Evolutionary conservation across 2,329 filamentous ascomycete genomes (phyloP).

Genomic region (Xylariaceae sp.): DNA sequence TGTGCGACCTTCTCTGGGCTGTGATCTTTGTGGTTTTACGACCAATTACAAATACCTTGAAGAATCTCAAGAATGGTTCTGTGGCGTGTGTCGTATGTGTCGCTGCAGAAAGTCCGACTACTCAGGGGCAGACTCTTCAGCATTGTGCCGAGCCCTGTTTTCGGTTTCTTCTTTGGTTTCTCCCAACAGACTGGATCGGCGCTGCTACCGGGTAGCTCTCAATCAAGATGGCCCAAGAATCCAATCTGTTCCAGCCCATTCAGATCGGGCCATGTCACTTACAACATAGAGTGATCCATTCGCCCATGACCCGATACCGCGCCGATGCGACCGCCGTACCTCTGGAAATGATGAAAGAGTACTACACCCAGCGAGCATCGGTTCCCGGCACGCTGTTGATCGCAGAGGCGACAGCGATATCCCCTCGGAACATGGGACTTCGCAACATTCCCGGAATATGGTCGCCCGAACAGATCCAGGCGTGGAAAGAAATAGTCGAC

Average conservation of each 20-base stretch:
- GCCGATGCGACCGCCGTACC: conserved; percentile 39
- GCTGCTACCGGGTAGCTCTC: not conserved
- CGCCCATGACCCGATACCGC: conserved; percentile 42
- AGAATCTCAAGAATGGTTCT: too few relatives aligned
- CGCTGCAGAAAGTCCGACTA: too few relatives aligned
- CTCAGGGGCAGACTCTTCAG: too few relatives aligned
- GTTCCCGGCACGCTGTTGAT: conserved; percentile 42
- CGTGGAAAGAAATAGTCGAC: conserved; percentile 53
- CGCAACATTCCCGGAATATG: conserved; percentile 49
- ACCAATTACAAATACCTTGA: too few relatives aligned
- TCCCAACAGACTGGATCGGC: too few relatives aligned
- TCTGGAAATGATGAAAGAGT: conserved; percentile 30
- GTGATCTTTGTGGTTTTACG: too few relatives aligned
- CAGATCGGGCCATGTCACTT: not conserved
- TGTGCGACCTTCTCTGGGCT: too few relatives aligned
- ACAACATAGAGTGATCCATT: not conserved
- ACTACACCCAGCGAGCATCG: conserved; percentile 28
- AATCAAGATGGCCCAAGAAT: not conserved
- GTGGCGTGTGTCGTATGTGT: too few relatives aligned
- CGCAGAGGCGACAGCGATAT: conserved; percentile 50
- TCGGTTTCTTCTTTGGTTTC: too few relatives aligned
- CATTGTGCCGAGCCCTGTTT: too few relatives aligned
- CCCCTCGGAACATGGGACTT: conserved; percentile 39
- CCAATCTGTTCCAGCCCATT: not conserved
- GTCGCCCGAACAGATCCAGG: conserved; percentile 45